These are phyloP conservation scores for Colletotrichum chrysophilum DNA, from an alignment of 2,329 filamentous ascomycete species.

Conservation along the genomic window DNA sequence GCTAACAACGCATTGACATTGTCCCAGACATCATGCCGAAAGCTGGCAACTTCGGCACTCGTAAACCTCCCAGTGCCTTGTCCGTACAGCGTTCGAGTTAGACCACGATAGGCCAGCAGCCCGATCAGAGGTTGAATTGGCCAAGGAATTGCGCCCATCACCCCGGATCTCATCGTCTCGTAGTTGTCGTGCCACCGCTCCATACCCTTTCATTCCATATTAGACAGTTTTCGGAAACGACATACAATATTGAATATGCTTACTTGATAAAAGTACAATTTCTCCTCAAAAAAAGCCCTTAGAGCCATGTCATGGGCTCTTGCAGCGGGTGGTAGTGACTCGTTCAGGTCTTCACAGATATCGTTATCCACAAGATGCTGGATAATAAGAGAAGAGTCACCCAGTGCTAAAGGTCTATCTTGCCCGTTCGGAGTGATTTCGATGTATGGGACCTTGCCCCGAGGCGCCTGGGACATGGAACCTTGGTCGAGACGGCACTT, in stretches of 20 bases:
- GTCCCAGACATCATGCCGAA: slow-evolving; percentile 59
- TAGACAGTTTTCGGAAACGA: background rate
- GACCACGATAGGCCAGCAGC: slow-evolving; percentile 49
- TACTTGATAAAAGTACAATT: slow-evolving; percentile 56
- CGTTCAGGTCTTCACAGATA: slow-evolving; percentile 54
- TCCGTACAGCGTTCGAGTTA: slow-evolving; percentile 50
- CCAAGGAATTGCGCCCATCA: slow-evolving; percentile 55
- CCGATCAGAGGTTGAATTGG: slow-evolving; percentile 57
- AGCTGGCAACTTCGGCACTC: slow-evolving; percentile 49
- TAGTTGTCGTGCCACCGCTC: slow-evolving; percentile 68
- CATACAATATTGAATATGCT: background rate
- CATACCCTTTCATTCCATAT: slow-evolving; percentile 35
- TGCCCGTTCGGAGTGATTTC: slow-evolving; percentile 34
- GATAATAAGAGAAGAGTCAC: slow-evolving; percentile 63
- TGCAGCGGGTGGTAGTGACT: slow-evolving; percentile 38
- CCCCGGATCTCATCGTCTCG: slow-evolving; percentile 59
- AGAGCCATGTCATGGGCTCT: slow-evolving; percentile 56
- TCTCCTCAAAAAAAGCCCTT: slow-evolving; percentile 63
- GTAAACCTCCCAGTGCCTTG: slow-evolving; percentile 61
- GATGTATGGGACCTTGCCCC: background rate
- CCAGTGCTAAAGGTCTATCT: slow-evolving; percentile 30
- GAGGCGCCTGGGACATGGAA: background rate
- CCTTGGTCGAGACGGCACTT: slow-evolving; percentile 44
- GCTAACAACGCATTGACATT: slow-evolving; percentile 50
- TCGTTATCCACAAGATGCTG: slow-evolving; percentile 45